These are phyloP conservation scores for Lindgomyces ingoldianus DNA, from an alignment of 495 filamentous ascomycete genomes.

Conservation along the genomic window DNA sequence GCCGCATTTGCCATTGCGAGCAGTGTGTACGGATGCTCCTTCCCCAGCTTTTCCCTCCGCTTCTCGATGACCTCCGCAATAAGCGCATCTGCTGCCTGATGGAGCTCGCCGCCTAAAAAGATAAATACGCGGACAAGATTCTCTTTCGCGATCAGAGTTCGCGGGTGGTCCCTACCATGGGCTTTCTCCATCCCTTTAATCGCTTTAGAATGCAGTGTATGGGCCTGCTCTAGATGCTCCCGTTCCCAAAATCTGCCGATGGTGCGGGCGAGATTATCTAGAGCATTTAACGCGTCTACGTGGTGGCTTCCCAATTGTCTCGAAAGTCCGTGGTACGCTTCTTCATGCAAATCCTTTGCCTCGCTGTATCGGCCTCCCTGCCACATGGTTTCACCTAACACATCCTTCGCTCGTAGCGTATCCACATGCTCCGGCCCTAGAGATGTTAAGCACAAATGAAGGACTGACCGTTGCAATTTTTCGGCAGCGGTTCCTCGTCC, in stretches of 20 bases:
- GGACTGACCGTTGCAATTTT: neutral
- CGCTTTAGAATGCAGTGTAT: constrained; percentile 34
- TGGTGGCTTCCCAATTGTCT: constrained; percentile 34
- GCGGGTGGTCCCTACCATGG: constrained; percentile 41
- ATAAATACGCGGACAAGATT: neutral
- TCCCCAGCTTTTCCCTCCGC: constrained; percentile 42
- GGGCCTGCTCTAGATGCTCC: constrained; percentile 27
- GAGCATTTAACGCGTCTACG: constrained; percentile 8
- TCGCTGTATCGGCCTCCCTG: constrained; percentile 41
- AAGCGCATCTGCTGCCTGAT: constrained; percentile 27
- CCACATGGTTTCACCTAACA: constrained; percentile 27
- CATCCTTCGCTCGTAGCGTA: constrained; percentile 39
- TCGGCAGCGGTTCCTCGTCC: neutral
- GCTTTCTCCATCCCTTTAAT: constrained; percentile 41
- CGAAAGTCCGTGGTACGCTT: constrained; percentile 34
- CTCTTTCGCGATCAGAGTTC: constrained; percentile 43
- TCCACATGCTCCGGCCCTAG: constrained; percentile 35
- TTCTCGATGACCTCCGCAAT: constrained; percentile 38
- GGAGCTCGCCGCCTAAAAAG: neutral
- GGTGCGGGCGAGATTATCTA: constrained; percentile 36
- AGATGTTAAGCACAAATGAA: constrained; percentile 28
- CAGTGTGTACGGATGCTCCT: constrained; percentile 45
- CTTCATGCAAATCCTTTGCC: constrained; percentile 38
- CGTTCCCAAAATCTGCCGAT: constrained; percentile 28
- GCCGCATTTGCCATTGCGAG: constrained; percentile 41